A percentile compares a stretch with the other conserved stretches of the same genome.
These are phyloP conservation scores for Colletotrichum sp. DNA, from an alignment of 2,329 filamentous ascomycete species.

Conservation along the genomic window DNA sequence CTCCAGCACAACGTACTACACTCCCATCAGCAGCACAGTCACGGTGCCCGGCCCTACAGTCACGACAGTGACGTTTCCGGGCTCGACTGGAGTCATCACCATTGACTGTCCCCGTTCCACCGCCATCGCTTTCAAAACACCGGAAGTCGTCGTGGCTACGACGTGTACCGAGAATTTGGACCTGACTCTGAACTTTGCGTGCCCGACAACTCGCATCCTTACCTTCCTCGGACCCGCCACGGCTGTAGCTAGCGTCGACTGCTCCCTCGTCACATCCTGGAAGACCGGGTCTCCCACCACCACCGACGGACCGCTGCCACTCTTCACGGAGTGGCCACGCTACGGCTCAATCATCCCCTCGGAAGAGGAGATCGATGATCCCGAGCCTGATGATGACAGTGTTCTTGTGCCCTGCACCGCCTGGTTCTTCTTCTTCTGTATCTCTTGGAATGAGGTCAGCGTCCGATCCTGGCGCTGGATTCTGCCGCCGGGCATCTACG, in stretches of 20 bases:
- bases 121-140: not conserved
- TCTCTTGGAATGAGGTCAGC: conserved; percentile 16
- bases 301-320: conserved; percentile 4
- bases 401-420: conserved; percentile 18
- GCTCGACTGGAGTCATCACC: not conserved
- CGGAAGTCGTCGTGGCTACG: not conserved
- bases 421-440: conserved; percentile 26
- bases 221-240: not conserved
- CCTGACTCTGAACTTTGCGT: not conserved
- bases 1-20: not conserved
- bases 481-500: conserved; percentile 22
- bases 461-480: not conserved
- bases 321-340: not conserved
- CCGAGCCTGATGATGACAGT: conserved; percentile 16
- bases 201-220: not conserved
- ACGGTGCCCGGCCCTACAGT: not conserved
- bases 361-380: conserved; percentile 5
- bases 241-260: not conserved
- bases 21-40: not conserved
- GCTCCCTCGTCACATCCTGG: not conserved
- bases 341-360: not conserved
- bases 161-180: not conserved
- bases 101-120: not conserved
- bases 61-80: not conserved
- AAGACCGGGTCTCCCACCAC: not conserved